phyloP scores from a whole-genome alignment of 1,139 yeast species.

The Taphrina deformans region DNA sequence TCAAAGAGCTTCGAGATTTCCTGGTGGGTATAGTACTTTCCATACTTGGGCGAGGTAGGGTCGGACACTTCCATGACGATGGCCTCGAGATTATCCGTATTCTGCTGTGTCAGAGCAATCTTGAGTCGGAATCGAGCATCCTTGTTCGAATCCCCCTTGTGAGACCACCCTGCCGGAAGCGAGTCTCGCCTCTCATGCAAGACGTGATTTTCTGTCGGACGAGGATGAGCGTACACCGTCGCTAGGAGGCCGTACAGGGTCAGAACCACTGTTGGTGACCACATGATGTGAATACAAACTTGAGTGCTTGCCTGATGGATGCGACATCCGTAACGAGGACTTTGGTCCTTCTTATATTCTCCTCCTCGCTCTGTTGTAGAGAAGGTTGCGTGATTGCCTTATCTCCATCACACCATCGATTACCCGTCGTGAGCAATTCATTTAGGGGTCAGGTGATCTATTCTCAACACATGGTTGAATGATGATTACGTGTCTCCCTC shows the following conservation, averaged over 20 bases:
- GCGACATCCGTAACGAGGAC: background rate
- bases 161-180: background rate
- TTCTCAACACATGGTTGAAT: no score
- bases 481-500: no score
- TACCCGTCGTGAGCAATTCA: background rate
- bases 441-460: no score
- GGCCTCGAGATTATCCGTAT: background rate
- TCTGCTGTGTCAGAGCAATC: slow-evolving; percentile 4
- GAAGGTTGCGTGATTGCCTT: background rate
- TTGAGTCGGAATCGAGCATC: background rate
- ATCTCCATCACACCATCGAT: background rate
- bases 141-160: background rate
- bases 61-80: slow-evolving; percentile 5
- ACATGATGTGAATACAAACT: background rate
- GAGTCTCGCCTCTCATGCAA: background rate
- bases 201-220: background rate
- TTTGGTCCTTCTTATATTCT: background rate
- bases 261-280: background rate
- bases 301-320: no score
- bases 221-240: background rate
- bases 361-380: no score
- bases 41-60: slow-evolving; percentile 1
- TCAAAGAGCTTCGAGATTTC: slow-evolving; percentile 5
- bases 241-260: background rate
- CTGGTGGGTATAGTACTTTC: background rate